These are phyloP conservation scores for Rhodotorula sp. DNA, from an alignment of 1,284 basidiomycete species.

Conservation along the genomic window DNA sequence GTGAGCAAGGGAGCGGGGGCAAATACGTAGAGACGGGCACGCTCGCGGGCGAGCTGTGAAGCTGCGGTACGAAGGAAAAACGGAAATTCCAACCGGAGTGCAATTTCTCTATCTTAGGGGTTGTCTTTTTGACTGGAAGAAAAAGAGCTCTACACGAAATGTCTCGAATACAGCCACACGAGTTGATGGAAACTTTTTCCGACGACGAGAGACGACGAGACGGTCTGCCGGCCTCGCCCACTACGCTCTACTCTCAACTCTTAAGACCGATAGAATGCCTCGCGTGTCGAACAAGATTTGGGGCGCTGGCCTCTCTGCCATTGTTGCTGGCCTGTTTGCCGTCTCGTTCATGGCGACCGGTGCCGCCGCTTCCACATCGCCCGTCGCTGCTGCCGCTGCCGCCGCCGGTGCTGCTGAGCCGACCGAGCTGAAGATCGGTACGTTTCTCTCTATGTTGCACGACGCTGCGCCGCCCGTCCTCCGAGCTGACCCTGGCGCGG, in stretches of 20 bases:
- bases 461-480: background rate
- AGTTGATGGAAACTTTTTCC: too few relatives aligned
- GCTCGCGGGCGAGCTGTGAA: constrained; percentile 5
- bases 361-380: constrained; percentile 12
- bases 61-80: too few relatives aligned
- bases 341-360: background rate
- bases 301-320: constrained; percentile 26
- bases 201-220: too few relatives aligned
- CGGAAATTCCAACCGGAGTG: too few relatives aligned
- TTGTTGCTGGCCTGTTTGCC: constrained; percentile 16
- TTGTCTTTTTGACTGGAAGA: too few relatives aligned
- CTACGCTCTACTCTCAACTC: too few relatives aligned
- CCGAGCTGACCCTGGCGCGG: background rate
- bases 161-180: too few relatives aligned
- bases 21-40: background rate
- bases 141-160: too few relatives aligned
- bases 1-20: background rate
- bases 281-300: constrained; percentile 30
- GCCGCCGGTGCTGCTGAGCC: background rate
- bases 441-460: background rate
- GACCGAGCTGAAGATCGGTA: constrained; percentile 21
- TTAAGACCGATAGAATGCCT: background rate
- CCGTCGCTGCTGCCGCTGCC: background rate
- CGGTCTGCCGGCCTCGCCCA: too few relatives aligned
- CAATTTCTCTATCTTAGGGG: too few relatives aligned